Evolutionary conservation across 768 basidiomycete genomes (phyloP), one percentile per base, ranked within the genome.

Genomic region (Agrocybe chaxingu): DNA sequence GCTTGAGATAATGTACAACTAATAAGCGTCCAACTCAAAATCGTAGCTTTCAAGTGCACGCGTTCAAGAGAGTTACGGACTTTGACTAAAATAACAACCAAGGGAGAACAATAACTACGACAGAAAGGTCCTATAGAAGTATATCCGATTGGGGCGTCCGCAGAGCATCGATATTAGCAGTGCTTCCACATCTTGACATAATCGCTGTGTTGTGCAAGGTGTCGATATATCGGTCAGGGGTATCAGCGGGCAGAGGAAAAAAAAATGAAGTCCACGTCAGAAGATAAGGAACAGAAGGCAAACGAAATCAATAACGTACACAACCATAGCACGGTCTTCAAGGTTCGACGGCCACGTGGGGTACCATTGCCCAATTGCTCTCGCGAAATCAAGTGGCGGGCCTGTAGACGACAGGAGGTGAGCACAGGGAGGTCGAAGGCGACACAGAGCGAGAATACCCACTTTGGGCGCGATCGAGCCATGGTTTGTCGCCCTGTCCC

Each of bases 401-500:
- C 76, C 80, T 82, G 48, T 36, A 31, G 24, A 30, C 12, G 35
- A n/a, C 49, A 18, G 47, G n/a, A 37, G 8, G 37, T 51, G 9
- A 52, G 45, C 16, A 32, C 41, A 10, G 38, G 42, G 12, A 7
- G 12, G 34, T 50, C 24, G 34, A 13, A 6, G 41, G 31, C 45
- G 24, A 33, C 37, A 38, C 42, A 37, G 13, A 33, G 48, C 38
- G 1, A 19, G 13, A 39, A 46, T 11, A 70, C 77, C 48, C 54
- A 82, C 78, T 75, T 50, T 59, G 68, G 34, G 81, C 78, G 12
- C 69, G 69, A 62, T 92, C 83, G 31, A 83, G 74, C 89, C 89
- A 92, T 3, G 89, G 89, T 66, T 92, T 92, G 61, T 76, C 72
- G 12, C 90, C 91, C 39, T 87, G 80, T 8, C 71, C 79, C 51